Conservation (phyloP, 2,329 filamentous ascomycete species). For the Dactylellina haptotyla region DNA sequence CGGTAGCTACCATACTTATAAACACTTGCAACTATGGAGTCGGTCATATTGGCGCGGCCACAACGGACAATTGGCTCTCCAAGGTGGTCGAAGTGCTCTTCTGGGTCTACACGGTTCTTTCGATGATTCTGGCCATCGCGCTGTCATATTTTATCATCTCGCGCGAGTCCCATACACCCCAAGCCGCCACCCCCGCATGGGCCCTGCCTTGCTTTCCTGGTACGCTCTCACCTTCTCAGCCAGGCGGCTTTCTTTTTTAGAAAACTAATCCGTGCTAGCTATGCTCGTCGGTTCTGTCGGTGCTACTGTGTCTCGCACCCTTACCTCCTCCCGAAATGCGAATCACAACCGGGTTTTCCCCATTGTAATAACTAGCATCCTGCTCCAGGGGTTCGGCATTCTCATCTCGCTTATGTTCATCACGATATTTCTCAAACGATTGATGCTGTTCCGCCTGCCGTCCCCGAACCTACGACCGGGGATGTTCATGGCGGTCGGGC, state of each 20-base stretch:
- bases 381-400: constrained; percentile 44
- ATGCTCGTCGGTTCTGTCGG: constrained; percentile 48
- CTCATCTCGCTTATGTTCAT: constrained; percentile 51
- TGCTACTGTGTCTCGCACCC: constrained; percentile 26
- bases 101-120: constrained; percentile 36
- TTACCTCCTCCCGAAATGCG: not conserved
- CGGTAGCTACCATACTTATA: constrained; percentile 35
- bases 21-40: constrained; percentile 50
- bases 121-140: constrained; percentile 30
- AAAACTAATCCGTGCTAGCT: constrained; percentile 4
- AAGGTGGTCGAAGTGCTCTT: constrained; percentile 31
- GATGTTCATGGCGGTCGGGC: constrained; percentile 51
- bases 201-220: constrained; percentile 46
- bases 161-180: constrained; percentile 41
- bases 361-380: constrained; percentile 47
- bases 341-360: constrained; percentile 42
- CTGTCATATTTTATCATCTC: constrained; percentile 50
- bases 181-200: constrained; percentile 48
- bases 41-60: constrained; percentile 22
- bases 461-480: constrained; percentile 44
- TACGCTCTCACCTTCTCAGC: constrained; percentile 1
- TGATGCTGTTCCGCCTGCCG: constrained; percentile 48
- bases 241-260: not conserved
- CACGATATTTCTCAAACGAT: constrained; percentile 47
- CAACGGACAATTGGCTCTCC: constrained; percentile 38